These are phyloP conservation scores for Claviceps pusilla DNA, from an alignment of 2,329 filamentous ascomycete genomes.

Conservation along the genomic window DNA sequence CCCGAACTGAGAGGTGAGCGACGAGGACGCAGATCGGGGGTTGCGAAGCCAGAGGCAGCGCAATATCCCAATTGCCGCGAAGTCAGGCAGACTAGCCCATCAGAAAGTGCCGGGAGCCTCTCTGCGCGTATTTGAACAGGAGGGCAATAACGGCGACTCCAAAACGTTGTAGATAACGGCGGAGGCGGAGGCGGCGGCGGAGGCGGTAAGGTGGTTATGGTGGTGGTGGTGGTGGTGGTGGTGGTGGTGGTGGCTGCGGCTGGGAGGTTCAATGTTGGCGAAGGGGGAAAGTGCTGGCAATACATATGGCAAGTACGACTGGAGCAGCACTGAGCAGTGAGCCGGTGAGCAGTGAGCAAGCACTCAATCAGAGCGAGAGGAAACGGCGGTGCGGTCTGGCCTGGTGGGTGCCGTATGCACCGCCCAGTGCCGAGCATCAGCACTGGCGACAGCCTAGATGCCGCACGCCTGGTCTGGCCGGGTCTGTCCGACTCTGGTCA, in stretches of 20 bases:
- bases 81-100: constrained; percentile 21
- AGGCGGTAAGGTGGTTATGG: neutral
- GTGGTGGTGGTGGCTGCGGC: neutral
- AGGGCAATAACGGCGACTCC: constrained; percentile 1
- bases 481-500: no score
- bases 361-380: no score
- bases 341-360: no score
- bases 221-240: neutral
- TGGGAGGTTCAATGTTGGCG: neutral
- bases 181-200: neutral
- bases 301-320: neutral
- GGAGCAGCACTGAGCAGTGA: no score
- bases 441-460: no score
- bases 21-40: constrained; percentile 13
- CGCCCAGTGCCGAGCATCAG: no score
- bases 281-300: neutral
- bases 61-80: constrained; percentile 25
- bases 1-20: constrained; percentile 2
- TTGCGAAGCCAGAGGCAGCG: constrained; percentile 21
- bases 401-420: no score
- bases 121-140: constrained; percentile 6
- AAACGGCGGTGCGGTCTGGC: no score
- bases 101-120: constrained; percentile 13
- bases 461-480: no score
- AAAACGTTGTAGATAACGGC: neutral